Evolutionary conservation across 352 stramenopile genomes (phyloP).

Genomic region (Phytopythium mirpurense): DNA sequence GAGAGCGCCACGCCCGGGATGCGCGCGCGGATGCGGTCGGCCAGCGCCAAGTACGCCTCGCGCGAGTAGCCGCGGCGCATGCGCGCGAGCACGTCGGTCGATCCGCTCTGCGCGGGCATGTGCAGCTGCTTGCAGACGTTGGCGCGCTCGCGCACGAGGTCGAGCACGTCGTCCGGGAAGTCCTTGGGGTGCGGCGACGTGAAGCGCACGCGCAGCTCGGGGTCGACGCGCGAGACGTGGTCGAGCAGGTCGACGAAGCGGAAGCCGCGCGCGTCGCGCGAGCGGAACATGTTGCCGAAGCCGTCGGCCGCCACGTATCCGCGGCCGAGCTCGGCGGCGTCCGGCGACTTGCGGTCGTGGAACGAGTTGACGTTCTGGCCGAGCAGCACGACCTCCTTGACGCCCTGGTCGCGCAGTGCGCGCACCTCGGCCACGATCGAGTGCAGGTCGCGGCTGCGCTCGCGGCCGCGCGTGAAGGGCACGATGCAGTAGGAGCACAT

Average conservation of each 20-base stretch:
- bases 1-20: constrained; percentile 85
- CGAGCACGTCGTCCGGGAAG: constrained; percentile 93
- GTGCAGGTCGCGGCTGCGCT: constrained; percentile 88
- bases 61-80: constrained; percentile 97
- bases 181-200: constrained; percentile 99
- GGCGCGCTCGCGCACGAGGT: constrained; percentile 82
- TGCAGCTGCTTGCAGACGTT: constrained; percentile 99
- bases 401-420: constrained; percentile 81
- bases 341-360: constrained; percentile 90
- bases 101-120: constrained; percentile 97
- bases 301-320: constrained; percentile 86
- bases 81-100: constrained; percentile 68
- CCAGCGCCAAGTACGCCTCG: constrained; percentile 96
- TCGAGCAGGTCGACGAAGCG: constrained; percentile 98
- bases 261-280: constrained; percentile 85
- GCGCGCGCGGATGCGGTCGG: constrained; percentile 87
- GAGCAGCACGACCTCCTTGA: constrained; percentile 98
- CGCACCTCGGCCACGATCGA: constrained; percentile 96
- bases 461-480: constrained; percentile 97
- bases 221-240: constrained; percentile 88
- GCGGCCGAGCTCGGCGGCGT: constrained; percentile 53
- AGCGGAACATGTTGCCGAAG: constrained; percentile 95
- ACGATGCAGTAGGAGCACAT: constrained; percentile 99
- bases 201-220: constrained; percentile 98
- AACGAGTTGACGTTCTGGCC: constrained; percentile 99